These are phyloP conservation scores for Arbutus unedo DNA, from an alignment of 148 eudicot species.

Conservation along the genomic window DNA sequence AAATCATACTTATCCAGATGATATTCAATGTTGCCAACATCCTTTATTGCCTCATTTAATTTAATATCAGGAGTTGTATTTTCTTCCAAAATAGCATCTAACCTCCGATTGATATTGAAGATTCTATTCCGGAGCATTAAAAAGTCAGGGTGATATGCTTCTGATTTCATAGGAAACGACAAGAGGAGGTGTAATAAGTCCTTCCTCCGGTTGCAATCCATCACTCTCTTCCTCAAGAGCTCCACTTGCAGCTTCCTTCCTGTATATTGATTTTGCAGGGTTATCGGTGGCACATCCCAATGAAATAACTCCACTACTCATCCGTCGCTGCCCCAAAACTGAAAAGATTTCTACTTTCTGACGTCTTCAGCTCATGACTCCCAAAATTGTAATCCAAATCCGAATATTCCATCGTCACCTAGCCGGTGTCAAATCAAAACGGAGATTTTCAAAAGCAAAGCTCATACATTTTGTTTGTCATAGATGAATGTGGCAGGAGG, in stretches of 20 bases:
- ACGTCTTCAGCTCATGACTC: too few species aligned
- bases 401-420: neutral
- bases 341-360: too few species aligned
- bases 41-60: neutral
- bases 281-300: neutral
- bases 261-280: neutral
- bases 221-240: neutral
- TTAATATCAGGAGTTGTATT: neutral
- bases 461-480: neutral
- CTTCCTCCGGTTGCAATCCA: constrained; percentile 6
- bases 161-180: neutral
- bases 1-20: neutral
- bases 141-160: neutral
- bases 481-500: neutral
- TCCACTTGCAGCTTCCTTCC: neutral
- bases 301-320: too few species aligned
- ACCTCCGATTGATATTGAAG: neutral
- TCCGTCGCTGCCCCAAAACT: neutral
- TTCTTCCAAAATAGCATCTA: neutral
- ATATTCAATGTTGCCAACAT: neutral
- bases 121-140: neutral
- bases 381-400: neutral
- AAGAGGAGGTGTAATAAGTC: constrained; percentile 4
- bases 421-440: neutral
- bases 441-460: neutral